Percentiles rank a stretch among this genome's conserved stretches.
phyloP scores from a whole-genome alignment of 2,329 filamentous ascomycete species.

The Fusarium nygamai region DNA sequence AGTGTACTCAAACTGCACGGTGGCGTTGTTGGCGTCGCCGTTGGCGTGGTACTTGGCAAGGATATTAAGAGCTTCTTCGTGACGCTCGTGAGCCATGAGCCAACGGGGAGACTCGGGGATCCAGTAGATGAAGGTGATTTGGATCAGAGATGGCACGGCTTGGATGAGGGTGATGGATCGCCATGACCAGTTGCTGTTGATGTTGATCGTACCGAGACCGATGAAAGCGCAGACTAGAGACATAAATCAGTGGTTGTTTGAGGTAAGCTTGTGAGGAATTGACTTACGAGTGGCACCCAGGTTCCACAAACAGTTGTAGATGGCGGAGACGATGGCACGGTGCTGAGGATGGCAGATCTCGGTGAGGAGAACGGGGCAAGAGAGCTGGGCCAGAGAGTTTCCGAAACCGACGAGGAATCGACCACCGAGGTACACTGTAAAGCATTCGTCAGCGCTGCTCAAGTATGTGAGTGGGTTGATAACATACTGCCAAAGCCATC shows the following conservation, averaged over 20 bases:
- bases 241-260: background rate
- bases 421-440: conserved; percentile 52
- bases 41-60: conserved; percentile 72
- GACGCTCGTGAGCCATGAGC: conserved; percentile 69
- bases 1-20: conserved; percentile 72
- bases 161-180: conserved; percentile 73
- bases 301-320: conserved; percentile 77
- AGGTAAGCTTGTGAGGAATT: background rate
- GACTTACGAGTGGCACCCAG: conserved; percentile 57
- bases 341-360: conserved; percentile 77
- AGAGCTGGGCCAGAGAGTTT: conserved; percentile 71
- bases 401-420: conserved; percentile 66
- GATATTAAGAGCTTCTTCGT: conserved; percentile 68
- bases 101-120: conserved; percentile 74
- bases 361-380: conserved; percentile 70
- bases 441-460: background rate
- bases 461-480: background rate
- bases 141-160: conserved; percentile 67
- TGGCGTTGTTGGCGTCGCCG: conserved; percentile 65
- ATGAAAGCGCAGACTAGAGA: conserved; percentile 64
- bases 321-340: conserved; percentile 69
- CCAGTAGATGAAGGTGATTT: conserved; percentile 72
- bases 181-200: conserved; percentile 73
- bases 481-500: conserved; percentile 55
- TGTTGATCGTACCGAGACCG: conserved; percentile 69